phyloP scores from a whole-genome alignment of 148 eudicot species.

The Arctostaphylos glauca region DNA sequence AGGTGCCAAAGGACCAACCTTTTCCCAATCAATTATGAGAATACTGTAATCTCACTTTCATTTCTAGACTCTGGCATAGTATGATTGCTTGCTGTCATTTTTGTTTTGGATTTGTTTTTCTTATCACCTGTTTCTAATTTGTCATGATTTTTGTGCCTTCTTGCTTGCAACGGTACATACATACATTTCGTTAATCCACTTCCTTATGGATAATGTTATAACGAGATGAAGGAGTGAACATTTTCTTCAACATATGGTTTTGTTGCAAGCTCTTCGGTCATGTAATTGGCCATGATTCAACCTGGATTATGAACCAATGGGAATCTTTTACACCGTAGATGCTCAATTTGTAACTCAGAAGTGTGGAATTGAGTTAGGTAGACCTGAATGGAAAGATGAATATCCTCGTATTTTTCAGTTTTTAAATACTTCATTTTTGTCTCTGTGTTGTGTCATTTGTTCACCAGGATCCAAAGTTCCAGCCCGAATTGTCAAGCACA shows the following conservation, averaged over 20 bases:
- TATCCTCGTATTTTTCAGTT: background rate
- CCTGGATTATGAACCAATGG: background rate
- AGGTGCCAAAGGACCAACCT: background rate
- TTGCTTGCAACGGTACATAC: too few species aligned
- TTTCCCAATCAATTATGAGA: background rate
- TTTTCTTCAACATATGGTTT: background rate
- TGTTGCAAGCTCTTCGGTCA: background rate
- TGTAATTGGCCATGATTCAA: background rate
- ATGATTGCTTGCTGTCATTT: background rate
- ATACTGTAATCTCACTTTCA: background rate
- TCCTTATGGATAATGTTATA: background rate
- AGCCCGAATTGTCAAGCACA: constrained; percentile 70
- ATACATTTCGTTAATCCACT: too few species aligned
- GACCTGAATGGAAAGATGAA: background rate
- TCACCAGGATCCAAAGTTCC: constrained; percentile 85
- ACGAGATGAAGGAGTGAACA: background rate
- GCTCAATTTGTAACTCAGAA: background rate
- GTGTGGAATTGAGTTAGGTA: background rate
- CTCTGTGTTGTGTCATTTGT: background rate
- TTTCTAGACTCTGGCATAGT: background rate
- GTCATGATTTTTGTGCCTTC: too few species aligned
- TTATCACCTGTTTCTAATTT: too few species aligned
- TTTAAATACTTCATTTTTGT: background rate
- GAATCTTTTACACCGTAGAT: background rate
- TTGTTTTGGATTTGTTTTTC: background rate